Evolutionary conservation across 1,139 yeast species (phyloP), one percentile per base, ranked within the genome.

Genomic region (Pichia sp.): DNA sequence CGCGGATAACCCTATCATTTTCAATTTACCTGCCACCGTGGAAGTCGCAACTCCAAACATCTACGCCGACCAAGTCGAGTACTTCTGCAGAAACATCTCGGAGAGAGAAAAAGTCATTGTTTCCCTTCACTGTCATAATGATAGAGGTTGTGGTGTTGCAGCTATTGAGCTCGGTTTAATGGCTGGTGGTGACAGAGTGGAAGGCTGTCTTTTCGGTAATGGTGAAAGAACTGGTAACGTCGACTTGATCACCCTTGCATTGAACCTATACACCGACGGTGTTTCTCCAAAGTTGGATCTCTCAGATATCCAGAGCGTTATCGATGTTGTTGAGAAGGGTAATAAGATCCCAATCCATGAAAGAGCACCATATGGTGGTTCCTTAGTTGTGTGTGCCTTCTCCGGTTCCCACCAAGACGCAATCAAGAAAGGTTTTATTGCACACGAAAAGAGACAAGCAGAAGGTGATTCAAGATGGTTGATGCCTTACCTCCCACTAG

Each of bases 191-290:
- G 97, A 93, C 73, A 85, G 99, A 75, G 95, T 93, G 43, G 99
- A 93, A 74, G 98, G 99, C 53, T 93, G 98, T 76, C 76, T 93
- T 56, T 93, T 93, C 65, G 98, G 98, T 64, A 93, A 92, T 71
- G 98, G 99, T 70, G 99, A 93, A 79, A 85, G 99, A 75, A 93
- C 99, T 33, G 99, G 99, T 70, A 93, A 93, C 71, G 99, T 93
- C 60, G 99, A 93, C 73, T 77, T 93, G 58, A 95, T 92, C 54
- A 92, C 97, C n/a, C 81, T 93, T 58, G 98, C 96, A 5, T 78
- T 93, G 65, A 93, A 93, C 74, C 76, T 93, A 78, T 92, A 91
- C 75, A 92, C 98, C 49, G 96, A 92, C 73, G 99, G 99, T 60
- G 83, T 92, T 43, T 71, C 87, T 29, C 99, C 99, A 57, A 75